These are phyloP conservation scores for Xylaria sp. DNA, from an alignment of 2,329 filamentous ascomycete genomes.

Conservation along the genomic window DNA sequence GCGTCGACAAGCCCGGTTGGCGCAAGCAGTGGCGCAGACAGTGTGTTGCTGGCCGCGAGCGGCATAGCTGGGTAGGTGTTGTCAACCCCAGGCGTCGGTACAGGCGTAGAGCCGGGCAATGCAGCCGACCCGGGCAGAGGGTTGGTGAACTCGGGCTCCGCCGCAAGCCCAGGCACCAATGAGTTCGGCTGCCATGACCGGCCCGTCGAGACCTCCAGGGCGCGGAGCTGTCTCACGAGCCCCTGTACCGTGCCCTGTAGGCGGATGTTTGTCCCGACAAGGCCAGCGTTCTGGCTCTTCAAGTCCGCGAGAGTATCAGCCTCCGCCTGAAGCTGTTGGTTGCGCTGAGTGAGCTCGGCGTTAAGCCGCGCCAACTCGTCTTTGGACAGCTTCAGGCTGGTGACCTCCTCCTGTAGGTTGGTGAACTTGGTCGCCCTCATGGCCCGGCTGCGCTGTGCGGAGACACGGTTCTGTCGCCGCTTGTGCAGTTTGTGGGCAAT, in stretches of 20 bases:
- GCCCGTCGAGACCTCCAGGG: not conserved
- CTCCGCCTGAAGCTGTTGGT: not conserved
- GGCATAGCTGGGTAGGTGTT: too few species aligned
- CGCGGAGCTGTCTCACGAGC: not conserved
- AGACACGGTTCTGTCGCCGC: not conserved
- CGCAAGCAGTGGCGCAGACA: too few species aligned
- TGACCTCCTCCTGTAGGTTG: not conserved
- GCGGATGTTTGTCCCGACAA: not conserved
- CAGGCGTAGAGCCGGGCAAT: too few species aligned
- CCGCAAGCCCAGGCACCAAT: too few species aligned
- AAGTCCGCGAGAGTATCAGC: not conserved
- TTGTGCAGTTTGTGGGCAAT: not conserved
- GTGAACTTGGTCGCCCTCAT: constrained; percentile 23
- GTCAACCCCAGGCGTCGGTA: too few species aligned
- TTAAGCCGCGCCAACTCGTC: constrained; percentile 29
- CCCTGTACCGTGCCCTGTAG: not conserved
- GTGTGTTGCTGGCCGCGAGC: too few species aligned
- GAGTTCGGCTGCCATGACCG: too few species aligned
- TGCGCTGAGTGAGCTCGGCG: constrained; percentile 27
- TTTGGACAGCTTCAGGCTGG: constrained; percentile 29
- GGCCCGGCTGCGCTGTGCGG: constrained; percentile 41
- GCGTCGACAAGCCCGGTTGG: too few species aligned
- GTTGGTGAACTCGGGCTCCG: too few species aligned
- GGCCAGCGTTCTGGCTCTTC: not conserved
- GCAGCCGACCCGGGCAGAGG: too few species aligned